Evolutionary conservation across 1,284 basidiomycete species (phyloP), one percentile per base, ranked within the genome.

Genomic region (Salmacisia buchloeana): DNA sequence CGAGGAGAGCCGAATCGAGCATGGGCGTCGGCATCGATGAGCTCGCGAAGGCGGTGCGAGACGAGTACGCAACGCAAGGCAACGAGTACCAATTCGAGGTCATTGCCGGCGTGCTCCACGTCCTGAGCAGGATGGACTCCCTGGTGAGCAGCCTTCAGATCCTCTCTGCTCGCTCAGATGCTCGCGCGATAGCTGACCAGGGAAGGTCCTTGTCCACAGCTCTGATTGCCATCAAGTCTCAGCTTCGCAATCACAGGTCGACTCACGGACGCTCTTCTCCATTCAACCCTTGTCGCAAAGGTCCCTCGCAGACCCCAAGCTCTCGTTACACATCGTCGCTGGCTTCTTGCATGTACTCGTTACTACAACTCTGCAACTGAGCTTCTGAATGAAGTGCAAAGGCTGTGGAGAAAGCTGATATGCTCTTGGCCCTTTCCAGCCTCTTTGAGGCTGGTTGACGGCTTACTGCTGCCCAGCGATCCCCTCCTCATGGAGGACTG

Each of bases 41-140:
- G 45, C 57, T 78, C 18, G 75, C 63, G 3, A 72, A 67, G 25
- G 74, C 70, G 2, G 54, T 79, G 57, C 68, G 67, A 45, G 62
- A 64, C 27, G 76, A 78, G 62, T 49, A 63, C 35, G 41, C 31
- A 27, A 45, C 45, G 57, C 36, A 67, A 64, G 54, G 69, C 66
- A 15, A 64, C 65, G 64, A 60, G 61, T 10, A 65, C 67, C 61
- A 69, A 64, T 79, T 71, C 56, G 77, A 79, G 41, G 71, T 71
- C 23, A 70, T 79, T 38, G 77, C 77, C 3, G 77, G 69, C 13
- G 73, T 79, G 1, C 60, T 79, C 18, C 62, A 68, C 38, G 75
- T 75, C 18, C 62, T 79, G 46, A 65, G 63, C 41, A 60, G 68
- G 46, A 79, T 77, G 74, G 72, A 78, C 61, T 65, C 69, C 13